These are phyloP conservation scores for Anisodus acutangulus DNA, from an alignment of 257 asterid genomes.

Conservation along the genomic window DNA sequence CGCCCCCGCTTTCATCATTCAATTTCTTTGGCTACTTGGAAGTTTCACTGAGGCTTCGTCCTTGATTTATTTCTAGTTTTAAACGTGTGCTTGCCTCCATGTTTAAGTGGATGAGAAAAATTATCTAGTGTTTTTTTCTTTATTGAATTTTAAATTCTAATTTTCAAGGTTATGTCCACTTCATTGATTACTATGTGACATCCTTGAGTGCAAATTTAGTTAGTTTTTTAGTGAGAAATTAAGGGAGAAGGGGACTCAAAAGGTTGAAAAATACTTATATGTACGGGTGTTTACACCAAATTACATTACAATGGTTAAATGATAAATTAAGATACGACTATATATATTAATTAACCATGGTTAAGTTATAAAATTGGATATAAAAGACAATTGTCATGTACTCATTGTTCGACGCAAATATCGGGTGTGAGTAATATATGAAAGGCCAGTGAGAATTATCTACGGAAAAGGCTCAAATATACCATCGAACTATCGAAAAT, in stretches of 20 bases:
- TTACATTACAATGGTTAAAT: background rate
- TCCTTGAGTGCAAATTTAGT: background rate
- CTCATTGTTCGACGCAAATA: background rate
- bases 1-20: background rate
- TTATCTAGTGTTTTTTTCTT: background rate
- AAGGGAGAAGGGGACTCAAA: background rate
- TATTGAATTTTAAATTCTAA: background rate
- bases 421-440: background rate
- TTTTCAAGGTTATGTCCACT: background rate
- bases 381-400: background rate
- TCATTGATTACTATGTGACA: background rate
- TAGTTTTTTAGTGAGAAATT: background rate
- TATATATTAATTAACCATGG: background rate
- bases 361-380: background rate
- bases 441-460: background rate
- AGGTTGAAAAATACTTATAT: background rate
- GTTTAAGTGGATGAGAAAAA: background rate
- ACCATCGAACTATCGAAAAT: too few species aligned
- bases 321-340: background rate
- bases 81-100: background rate
- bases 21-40: background rate
- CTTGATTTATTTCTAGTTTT: background rate
- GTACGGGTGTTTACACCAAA: background rate
- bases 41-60: slow-evolving; percentile 16
- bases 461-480: too few species aligned